Evolutionary conservation across 2,329 filamentous ascomycete genomes (phyloP).

Genomic region (Pseudocercospora musae): DNA sequence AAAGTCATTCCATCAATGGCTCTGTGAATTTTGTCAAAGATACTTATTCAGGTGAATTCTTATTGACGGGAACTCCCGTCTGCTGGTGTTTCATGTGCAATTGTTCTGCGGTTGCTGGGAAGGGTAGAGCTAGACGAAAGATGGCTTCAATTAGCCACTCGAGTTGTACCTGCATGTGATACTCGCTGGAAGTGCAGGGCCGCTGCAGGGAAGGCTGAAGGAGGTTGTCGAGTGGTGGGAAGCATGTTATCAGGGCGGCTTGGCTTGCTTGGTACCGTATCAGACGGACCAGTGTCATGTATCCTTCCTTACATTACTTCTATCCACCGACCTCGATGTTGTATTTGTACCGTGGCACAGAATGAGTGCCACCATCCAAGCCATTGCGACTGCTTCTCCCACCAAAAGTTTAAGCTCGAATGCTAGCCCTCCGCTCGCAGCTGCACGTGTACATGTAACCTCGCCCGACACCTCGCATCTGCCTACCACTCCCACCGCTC

Average conservation of each 20-base stretch:
- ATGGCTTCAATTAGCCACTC: too few relatives aligned
- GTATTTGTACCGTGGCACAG: neutral
- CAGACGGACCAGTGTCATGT: neutral
- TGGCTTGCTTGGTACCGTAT: neutral
- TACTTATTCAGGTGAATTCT: neutral
- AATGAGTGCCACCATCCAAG: neutral
- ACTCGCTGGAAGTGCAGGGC: too few relatives aligned
- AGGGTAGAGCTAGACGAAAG: too few relatives aligned
- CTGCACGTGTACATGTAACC: neutral
- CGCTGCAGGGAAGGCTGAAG: neutral
- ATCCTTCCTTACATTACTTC: neutral
- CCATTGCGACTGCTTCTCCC: neutral
- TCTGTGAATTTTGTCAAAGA: neutral
- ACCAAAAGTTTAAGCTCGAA: neutral
- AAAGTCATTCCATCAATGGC: neutral
- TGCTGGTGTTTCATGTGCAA: neutral
- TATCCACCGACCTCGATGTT: neutral
- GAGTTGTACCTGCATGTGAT: neutral
- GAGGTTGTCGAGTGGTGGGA: neutral
- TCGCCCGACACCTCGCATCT: neutral
- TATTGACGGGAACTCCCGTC: slow-evolving; percentile 1
- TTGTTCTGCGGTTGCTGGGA: too few relatives aligned
- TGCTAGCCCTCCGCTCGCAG: neutral
- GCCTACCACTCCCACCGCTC: neutral
- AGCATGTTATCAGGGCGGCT: neutral